Conservation (phyloP, 2,329 filamentous ascomycete genomes). For the Claviceps pazoutovae region DNA sequence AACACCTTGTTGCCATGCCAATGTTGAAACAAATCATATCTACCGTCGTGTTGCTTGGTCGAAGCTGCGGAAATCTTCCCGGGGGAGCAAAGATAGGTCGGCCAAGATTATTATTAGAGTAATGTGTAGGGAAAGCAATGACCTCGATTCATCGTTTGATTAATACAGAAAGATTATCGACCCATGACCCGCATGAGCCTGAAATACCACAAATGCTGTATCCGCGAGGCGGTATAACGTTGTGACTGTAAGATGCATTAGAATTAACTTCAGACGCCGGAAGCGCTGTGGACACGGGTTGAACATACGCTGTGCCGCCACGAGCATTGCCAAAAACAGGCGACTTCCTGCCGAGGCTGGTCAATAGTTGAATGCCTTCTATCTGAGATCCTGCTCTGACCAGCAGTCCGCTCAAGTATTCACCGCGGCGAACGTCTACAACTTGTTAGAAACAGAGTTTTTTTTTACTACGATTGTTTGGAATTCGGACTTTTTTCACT, state of each 20-base stretch:
- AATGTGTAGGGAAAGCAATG: neutral
- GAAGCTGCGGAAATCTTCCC: neutral
- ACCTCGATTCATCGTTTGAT: conserved; percentile 25
- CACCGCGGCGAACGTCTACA: conserved; percentile 68
- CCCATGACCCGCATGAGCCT: conserved; percentile 66
- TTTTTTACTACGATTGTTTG: neutral
- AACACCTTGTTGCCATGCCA: neutral
- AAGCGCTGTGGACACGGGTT: neutral
- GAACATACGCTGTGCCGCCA: conserved; percentile 68
- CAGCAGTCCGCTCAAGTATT: conserved; percentile 77
- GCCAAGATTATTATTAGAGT: neutral
- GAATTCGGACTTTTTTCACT: no score
- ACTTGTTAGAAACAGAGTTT: neutral
- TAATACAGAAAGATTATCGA: conserved; percentile 76
- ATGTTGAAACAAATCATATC: neutral
- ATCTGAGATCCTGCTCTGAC: conserved; percentile 71
- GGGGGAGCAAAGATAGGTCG: neutral
- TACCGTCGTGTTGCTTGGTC: neutral
- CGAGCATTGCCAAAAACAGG: conserved; percentile 67
- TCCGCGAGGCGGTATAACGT: conserved; percentile 74
- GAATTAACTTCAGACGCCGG: neutral
- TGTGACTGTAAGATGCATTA: conserved; percentile 45
- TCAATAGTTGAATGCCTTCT: conserved; percentile 80
- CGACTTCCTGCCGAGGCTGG: conserved; percentile 75
- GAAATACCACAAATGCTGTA: conserved; percentile 81